Percentiles rank a stretch among this genome's conserved stretches.
Conservation (phyloP, 75 land plant species). For the Isoetes taiwanensis region DNA sequence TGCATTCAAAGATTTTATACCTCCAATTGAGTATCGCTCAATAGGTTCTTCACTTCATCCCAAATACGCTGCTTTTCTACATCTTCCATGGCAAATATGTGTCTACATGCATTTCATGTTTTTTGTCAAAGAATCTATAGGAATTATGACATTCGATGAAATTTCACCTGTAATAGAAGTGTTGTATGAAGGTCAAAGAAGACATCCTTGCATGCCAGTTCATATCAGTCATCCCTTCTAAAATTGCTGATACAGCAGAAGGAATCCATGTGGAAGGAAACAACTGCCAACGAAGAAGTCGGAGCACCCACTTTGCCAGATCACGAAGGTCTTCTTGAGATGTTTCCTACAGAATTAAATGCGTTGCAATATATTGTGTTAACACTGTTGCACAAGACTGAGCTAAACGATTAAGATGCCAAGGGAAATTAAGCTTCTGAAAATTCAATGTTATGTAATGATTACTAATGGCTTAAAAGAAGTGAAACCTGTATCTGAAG, state of each 20-base stretch:
- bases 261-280: background rate
- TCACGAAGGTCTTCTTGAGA: background rate
- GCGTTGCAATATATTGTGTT: background rate
- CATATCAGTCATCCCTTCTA: background rate
- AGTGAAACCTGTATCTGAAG: background rate
- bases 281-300: background rate
- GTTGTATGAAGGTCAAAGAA: background rate
- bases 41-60: background rate
- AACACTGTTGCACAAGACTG: too few relatives aligned
- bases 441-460: background rate
- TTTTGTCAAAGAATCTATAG: background rate
- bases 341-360: background rate
- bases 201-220: background rate
- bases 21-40: conserved; percentile 3
- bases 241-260: background rate
- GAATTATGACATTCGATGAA: background rate
- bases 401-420: too few relatives aligned
- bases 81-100: background rate
- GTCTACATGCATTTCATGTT: background rate
- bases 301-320: background rate
- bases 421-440: background rate
- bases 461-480: background rate
- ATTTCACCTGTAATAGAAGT: background rate
- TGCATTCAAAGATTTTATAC: background rate
- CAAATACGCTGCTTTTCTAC: background rate